phyloP scores from a whole-genome alignment of 129 eudicot species.

The Oenanthe sinensis region DNA sequence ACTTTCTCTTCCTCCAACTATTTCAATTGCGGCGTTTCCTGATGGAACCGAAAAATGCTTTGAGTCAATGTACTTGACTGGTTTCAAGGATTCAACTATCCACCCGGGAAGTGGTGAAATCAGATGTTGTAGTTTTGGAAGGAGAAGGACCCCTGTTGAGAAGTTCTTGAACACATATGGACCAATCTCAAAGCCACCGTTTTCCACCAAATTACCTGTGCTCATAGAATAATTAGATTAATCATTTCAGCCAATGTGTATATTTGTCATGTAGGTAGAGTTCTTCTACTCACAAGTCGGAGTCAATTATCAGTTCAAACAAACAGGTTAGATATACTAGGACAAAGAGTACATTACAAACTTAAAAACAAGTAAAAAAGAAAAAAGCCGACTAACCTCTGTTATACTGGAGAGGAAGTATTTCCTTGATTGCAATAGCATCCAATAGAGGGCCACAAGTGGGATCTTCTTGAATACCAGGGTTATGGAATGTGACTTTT shows the following conservation, averaged over 20 bases:
- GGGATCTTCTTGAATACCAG: conserved; percentile 58
- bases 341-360: neutral
- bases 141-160: conserved; percentile 61
- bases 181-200: conserved; percentile 65
- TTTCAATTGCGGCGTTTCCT: conserved; percentile 53
- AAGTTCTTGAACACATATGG: conserved; percentile 58
- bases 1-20: conserved; percentile 69
- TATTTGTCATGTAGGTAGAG: neutral
- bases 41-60: conserved; percentile 53
- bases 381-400: conserved; percentile 20
- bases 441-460: conserved; percentile 62
- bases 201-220: conserved; percentile 59
- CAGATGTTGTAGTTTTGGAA: conserved; percentile 46
- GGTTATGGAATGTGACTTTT: conserved; percentile 45
- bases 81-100: conserved; percentile 66
- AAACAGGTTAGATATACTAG: neutral
- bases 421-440: conserved; percentile 55
- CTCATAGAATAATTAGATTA: neutral
- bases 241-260: neutral
- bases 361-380: neutral
- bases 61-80: conserved; percentile 62
- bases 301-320: neutral
- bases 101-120: conserved; percentile 71
- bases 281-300: neutral
- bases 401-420: conserved; percentile 25